Conservation (phyloP, 176 grass and related monocot species). For the Cenchrus purpureus region DNA sequence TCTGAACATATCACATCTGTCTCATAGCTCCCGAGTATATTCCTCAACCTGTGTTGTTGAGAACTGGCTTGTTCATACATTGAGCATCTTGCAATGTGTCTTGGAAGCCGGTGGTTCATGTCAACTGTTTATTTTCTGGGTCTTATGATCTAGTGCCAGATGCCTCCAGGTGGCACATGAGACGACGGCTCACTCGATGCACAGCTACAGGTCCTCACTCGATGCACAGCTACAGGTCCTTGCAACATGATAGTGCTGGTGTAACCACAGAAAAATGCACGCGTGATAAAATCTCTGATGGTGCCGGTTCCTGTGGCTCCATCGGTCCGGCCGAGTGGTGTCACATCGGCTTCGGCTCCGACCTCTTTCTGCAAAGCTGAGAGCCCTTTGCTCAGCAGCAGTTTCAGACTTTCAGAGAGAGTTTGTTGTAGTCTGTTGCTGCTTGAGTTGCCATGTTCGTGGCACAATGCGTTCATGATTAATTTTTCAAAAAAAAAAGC, state of each 20-base stretch:
- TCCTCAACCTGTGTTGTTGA: background rate
- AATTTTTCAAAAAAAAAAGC: too few species aligned
- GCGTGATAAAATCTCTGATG: slow-evolving; percentile 16
- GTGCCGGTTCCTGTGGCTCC: slow-evolving; percentile 14
- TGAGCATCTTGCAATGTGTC: background rate
- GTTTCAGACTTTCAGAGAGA: too few species aligned
- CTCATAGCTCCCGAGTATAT: background rate
- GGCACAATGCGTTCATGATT: background rate
- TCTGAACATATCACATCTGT: background rate
- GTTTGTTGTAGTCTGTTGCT: background rate
- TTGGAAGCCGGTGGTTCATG: background rate
- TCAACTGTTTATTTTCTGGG: background rate
- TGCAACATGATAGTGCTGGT: background rate
- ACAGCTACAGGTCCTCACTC: background rate
- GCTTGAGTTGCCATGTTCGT: background rate
- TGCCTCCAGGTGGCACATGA: background rate
- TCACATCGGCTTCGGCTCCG: background rate
- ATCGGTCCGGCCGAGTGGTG: background rate
- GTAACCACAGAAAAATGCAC: slow-evolving; percentile 15
- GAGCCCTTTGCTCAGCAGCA: background rate
- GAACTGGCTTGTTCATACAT: background rate
- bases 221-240: background rate
- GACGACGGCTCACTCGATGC: background rate
- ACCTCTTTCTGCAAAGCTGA: background rate
- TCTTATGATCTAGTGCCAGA: background rate